Evolutionary conservation across 1,284 basidiomycete species (phyloP).

Genomic region (Cutaneotrichosporon dermatis): DNA sequence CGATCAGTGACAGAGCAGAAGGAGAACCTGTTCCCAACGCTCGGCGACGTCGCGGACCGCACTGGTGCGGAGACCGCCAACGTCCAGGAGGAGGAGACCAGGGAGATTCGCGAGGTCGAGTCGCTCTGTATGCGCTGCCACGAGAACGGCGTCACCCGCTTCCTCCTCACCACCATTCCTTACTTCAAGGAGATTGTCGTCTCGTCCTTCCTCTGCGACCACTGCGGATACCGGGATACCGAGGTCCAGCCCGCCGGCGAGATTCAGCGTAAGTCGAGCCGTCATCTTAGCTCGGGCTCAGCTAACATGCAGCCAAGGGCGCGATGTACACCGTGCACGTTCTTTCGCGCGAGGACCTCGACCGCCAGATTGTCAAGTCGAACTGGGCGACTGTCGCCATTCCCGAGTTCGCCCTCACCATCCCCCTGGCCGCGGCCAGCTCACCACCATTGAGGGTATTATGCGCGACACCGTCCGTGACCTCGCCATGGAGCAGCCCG

Average conservation of each 20-base stretch:
- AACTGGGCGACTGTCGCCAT: constrained; percentile 74
- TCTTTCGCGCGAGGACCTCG: constrained; percentile 69
- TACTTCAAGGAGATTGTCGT: constrained; percentile 95
- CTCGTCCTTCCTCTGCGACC: constrained; percentile 92
- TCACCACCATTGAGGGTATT: constrained; percentile 94
- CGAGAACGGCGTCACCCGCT: constrained; percentile 84
- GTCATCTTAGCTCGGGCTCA: neutral
- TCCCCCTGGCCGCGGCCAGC: constrained; percentile 84
- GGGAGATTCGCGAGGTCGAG: constrained; percentile 69
- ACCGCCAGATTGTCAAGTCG: constrained; percentile 93
- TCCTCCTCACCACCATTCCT: constrained; percentile 91
- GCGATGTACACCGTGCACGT: constrained; percentile 74
- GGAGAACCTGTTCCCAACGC: constrained; percentile 44
- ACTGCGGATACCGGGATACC: constrained; percentile 86
- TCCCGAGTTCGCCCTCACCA: constrained; percentile 85
- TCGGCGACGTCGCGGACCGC: constrained; percentile 43
- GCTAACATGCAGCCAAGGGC: constrained; percentile 48
- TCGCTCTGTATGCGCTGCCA: constrained; percentile 93
- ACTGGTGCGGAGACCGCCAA: constrained; percentile 45
- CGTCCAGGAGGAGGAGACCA: constrained; percentile 54
- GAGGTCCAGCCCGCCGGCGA: constrained; percentile 89
- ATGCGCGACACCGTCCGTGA: constrained; percentile 80
- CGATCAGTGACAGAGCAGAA: constrained; percentile 15
- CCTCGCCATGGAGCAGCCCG: constrained; percentile 75
- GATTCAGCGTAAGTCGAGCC: constrained; percentile 66